Percentiles rank a stretch among this genome's conserved stretches.
phyloP scores from a whole-genome alignment of 1,284 basidiomycete genomes.

The Ganoderma resinaceum region DNA sequence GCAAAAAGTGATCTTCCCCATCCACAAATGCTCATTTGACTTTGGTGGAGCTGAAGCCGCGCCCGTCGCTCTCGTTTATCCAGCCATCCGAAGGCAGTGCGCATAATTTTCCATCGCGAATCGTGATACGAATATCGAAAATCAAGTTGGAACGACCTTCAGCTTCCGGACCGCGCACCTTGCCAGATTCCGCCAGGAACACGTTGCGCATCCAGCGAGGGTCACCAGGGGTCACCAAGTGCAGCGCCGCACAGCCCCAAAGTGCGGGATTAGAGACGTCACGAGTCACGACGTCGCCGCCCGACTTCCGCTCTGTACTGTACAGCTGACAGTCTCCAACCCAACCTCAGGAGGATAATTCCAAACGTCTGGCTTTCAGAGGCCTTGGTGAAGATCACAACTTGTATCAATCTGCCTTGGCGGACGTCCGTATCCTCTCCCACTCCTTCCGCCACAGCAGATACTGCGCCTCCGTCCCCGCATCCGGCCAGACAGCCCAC shows the following conservation, averaged over 20 bases:
- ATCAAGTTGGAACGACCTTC: background rate
- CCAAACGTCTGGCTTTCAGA: background rate
- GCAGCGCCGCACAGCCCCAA: background rate
- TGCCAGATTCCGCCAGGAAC: background rate
- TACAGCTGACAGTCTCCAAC: background rate
- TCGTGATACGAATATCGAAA: background rate
- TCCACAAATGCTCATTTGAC: background rate
- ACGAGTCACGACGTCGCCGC: background rate
- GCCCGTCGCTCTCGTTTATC: background rate
- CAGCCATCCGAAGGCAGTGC: background rate
- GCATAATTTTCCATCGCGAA: background rate
- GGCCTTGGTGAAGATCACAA: background rate
- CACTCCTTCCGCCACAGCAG: constrained; percentile 61
- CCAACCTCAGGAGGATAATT: background rate
- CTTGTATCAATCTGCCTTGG: constrained; percentile 8
- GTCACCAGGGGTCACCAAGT: background rate
- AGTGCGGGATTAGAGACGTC: background rate
- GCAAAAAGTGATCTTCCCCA: background rate
- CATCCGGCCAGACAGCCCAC: constrained; percentile 81
- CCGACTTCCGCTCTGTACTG: background rate
- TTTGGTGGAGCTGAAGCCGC: background rate
- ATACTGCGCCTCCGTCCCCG: constrained; percentile 74
- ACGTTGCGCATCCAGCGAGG: background rate
- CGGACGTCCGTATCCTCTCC: constrained; percentile 34
- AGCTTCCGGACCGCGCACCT: background rate